These are phyloP conservation scores for Backusella macrospora DNA, from an alignment of 192 early-diverging fungal genomes.

Conservation along the genomic window DNA sequence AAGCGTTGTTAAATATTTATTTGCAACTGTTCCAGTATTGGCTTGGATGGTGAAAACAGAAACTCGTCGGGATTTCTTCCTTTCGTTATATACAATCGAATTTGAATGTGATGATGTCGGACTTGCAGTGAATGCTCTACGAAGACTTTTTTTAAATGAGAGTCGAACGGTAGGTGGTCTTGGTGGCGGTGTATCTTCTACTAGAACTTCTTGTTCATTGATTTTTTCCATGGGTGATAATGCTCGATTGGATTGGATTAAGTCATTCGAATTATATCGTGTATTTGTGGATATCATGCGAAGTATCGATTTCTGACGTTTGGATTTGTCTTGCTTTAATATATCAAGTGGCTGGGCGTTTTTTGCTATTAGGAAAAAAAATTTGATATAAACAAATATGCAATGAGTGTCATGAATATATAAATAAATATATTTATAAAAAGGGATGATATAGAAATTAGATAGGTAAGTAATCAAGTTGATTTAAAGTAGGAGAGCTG, in stretches of 20 bases:
- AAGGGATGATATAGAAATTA: neutral
- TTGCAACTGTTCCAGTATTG: neutral
- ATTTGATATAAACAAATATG: conserved; percentile 1
- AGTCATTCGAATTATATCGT: no score
- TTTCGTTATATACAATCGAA: neutral
- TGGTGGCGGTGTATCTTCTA: neutral
- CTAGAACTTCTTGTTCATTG: neutral
- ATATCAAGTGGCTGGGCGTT: conserved; percentile 15
- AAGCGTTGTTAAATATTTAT: conserved; percentile 58
- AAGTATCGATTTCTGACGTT: conserved; percentile 16
- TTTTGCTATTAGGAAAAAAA: neutral
- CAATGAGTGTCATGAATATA: conserved; percentile 4
- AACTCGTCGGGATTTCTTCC: neutral
- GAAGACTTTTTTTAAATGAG: conserved; percentile 2
- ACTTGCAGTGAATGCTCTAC: neutral
- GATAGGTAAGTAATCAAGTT: neutral
- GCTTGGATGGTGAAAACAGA: neutral
- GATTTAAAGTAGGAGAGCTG: neutral
- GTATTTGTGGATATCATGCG: neutral
- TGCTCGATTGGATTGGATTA: no score
- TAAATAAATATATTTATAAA: neutral
- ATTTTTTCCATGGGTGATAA: neutral
- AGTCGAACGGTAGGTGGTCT: neutral
- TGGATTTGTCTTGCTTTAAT: neutral
- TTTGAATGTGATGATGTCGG: neutral